Evolutionary conservation across 495 filamentous ascomycete genomes (phyloP), one percentile per base, ranked within the genome.

Genomic region (Talaromyces thailandensis): DNA sequence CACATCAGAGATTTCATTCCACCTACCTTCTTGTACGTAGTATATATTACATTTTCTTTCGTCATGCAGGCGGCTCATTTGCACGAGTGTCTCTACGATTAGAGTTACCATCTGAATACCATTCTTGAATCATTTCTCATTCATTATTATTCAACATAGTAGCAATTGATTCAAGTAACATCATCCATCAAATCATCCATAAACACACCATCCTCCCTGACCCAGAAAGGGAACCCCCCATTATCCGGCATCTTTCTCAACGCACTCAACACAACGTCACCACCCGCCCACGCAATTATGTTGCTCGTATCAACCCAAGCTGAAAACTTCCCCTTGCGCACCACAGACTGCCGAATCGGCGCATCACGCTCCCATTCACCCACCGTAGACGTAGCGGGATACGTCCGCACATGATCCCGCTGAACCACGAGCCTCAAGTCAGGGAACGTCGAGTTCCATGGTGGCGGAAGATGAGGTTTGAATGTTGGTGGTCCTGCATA

Each of bases 291-390:
- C 0, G 26, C 21, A 25, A 24, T 14, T 1, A 55, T 7, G 9
- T 2, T 28, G 21, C 23, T 79, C 58, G 73, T 69, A 67, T 83
- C 80, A 25, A 82, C 70, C 68, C 73, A 77, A 5, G 68, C 78
- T 3, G 68, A 69, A 63, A 80, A 81, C 26, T 70, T 70, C 6
- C 76, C 74, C 52, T 72, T 70, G 25, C 64, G 61, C 31, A 82
- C 73, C 5, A 74, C 69, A 23, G 64, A 70, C 66, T 77, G 75
- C 26, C 81, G 67, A 66, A 71, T 72, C 43, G 70, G 65, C 23
- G 81, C 80, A 66, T 87, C 82, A 4, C 64, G 71, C 53, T 77
- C 68, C 0, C 82, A 85, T 68, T 88, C 84, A 37, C 83, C 75
- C 0, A 82, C 67, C 55, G 81, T 84, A 51, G 84, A 76, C 0